phyloP scores from a whole-genome alignment of 2,329 filamentous ascomycete species.

The Cordyceps cicadae region DNA sequence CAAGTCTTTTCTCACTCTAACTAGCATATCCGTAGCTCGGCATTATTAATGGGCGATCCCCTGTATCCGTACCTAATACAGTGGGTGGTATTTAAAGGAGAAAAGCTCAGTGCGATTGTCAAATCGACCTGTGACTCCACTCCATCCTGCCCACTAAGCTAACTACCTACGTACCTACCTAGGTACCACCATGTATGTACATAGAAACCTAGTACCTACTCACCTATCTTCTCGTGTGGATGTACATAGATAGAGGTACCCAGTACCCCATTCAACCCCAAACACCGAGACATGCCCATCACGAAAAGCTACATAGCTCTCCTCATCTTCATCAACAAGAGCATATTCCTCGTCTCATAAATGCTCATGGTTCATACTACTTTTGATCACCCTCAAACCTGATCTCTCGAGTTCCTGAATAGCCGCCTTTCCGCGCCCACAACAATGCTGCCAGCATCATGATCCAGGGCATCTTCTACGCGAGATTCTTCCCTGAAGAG shows the following conservation, averaged over 20 bases:
- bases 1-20: too few species aligned
- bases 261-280: neutral
- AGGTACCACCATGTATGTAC: too few species aligned
- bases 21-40: too few species aligned
- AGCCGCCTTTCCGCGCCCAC: neutral
- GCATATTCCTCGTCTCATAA: neutral
- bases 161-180: too few species aligned
- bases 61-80: neutral
- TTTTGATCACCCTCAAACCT: neutral
- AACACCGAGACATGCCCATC: neutral
- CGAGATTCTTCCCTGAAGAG: slow-evolving; percentile 58
- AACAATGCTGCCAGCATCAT: slow-evolving; percentile 28
- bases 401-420: neutral
- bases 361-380: neutral
- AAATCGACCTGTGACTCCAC: too few species aligned
- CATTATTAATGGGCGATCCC: too few species aligned
- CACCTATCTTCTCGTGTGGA: too few species aligned
- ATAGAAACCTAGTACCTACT: too few species aligned
- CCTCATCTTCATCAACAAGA: neutral
- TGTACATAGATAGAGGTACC: neutral
- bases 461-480: slow-evolving; percentile 66
- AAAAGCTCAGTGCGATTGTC: too few species aligned
- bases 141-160: too few species aligned
- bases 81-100: too few species aligned
- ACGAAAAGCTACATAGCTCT: neutral